Base-by-base conservation (phyloP, 129 eudicot genomes). In the Apium graveolens region DNA sequence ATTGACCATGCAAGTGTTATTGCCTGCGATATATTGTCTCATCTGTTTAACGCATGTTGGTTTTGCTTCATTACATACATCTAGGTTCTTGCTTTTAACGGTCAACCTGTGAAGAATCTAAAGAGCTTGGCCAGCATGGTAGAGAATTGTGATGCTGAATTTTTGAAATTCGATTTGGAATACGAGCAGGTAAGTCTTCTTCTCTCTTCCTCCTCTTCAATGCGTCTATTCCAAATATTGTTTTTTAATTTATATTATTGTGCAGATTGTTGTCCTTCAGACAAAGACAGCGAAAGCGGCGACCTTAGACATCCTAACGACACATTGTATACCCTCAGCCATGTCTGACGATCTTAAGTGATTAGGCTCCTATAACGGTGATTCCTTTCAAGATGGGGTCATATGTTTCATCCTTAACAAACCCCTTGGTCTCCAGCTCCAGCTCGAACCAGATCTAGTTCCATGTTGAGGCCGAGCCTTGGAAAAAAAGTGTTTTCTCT, bases 241-340 rank as follows among this genome's bases (percentile, higher is more conserved):
- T 53, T 42, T 70, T 38, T 17, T 42, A 9, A 17, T 39, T 3
- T 5, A 78, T 32, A 66, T 73, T 62, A 17, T 63, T 43, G 16
- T 80, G 86, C 92, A 95, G 99, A 86, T 92, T 55, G 93, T 88
- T 53, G 97, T 90, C 55, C 91, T 95, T 24, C 87, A 86, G 41
- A 89, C 97, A 34, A 78, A 95, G 74, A 84, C 85, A 1, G 99
- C 99, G 9, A 95, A 90, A 82, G 95, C 96, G 12, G 99, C 99
- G 44, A 95, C 99, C 0, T 78, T 83, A 70, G 99, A 94, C 86
- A 90, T 94, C 70, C 92, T 94, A 4, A 62, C 85, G 20, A 94
- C 97, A 62, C 98, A 94, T 72, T 94, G 98, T 87, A 91, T 94
- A 82, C 96, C 98, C 11, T 89, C 96, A 72, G 96, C 98, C 79